A percentile compares a stretch with the other conserved stretches of the same genome.
phyloP scores from a whole-genome alignment of 129 eudicot species.

The Scalesia atractyloides region DNA sequence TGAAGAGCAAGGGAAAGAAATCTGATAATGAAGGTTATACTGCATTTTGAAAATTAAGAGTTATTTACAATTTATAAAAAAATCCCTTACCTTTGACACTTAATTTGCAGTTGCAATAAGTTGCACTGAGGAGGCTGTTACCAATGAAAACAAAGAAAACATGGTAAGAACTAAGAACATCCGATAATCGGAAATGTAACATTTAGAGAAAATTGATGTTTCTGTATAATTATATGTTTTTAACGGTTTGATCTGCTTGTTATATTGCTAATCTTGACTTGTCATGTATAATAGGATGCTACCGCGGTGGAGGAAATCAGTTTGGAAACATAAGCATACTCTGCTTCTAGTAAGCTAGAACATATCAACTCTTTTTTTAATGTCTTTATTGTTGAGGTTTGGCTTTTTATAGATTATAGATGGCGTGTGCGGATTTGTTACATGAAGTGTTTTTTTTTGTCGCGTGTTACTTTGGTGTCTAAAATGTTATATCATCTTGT shows the following conservation, averaged over 20 bases:
- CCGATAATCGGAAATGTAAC: not conserved
- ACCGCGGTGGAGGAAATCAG: constrained; percentile 42
- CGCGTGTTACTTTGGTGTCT: not conserved
- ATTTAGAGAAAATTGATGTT: not conserved
- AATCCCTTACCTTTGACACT: not conserved
- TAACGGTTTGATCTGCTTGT: no score
- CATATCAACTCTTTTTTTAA: constrained; percentile 43
- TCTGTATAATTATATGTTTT: no score
- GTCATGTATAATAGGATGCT: constrained; percentile 45
- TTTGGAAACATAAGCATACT: constrained; percentile 25
- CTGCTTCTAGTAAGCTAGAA: constrained; percentile 6
- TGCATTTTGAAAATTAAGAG: not conserved
- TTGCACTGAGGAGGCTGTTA: constrained; percentile 25
- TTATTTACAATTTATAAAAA: no score
- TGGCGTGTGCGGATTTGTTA: constrained; percentile 37
- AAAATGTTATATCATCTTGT: not conserved
- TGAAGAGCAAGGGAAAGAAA: constrained; percentile 48
- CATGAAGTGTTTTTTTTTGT: not conserved
- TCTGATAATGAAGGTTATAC: constrained; percentile 43
- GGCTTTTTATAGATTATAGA: constrained; percentile 48
- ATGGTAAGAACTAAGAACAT: constrained; percentile 37
- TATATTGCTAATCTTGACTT: not conserved
- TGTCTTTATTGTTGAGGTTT: constrained; percentile 48
- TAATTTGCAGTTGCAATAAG: not conserved
- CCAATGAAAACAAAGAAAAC: constrained; percentile 78